These are phyloP conservation scores for Agrocybe praecox DNA, from an alignment of 768 basidiomycete species.

Conservation along the genomic window DNA sequence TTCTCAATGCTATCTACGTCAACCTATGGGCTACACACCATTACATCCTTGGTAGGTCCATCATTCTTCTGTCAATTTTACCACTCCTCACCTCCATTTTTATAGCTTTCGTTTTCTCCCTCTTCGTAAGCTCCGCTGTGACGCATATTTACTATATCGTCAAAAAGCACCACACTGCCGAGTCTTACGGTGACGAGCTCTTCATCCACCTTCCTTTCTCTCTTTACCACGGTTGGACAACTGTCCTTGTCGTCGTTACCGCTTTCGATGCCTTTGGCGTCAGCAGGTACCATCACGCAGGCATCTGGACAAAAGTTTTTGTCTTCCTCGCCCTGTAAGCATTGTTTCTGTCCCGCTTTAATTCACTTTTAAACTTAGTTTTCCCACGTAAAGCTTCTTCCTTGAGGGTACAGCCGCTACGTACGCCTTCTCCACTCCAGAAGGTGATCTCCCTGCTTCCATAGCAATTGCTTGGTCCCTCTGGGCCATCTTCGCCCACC, in stretches of 20 bases:
- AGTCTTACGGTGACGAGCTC: constrained; percentile 73
- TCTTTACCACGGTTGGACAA: constrained; percentile 93
- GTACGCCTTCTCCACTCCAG: constrained; percentile 88
- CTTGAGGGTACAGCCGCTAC: constrained; percentile 90
- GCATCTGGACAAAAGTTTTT: constrained; percentile 92
- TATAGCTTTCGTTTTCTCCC: constrained; percentile 82
- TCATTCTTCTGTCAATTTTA: neutral
- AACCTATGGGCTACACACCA: constrained; percentile 81
- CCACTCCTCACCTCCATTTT: constrained; percentile 9
- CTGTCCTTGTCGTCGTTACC: constrained; percentile 78
- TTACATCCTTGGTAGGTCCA: constrained; percentile 62
- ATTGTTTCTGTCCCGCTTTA: constrained; percentile 4
- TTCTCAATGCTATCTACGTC: constrained; percentile 90
- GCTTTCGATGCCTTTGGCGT: constrained; percentile 91
- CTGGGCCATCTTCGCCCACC: constrained; percentile 87
- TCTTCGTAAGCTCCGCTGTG: constrained; percentile 80
- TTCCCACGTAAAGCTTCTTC: constrained; percentile 67
- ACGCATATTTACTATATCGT: constrained; percentile 93
- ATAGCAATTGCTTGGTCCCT: constrained; percentile 93
- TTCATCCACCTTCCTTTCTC: constrained; percentile 97
- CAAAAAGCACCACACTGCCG: constrained; percentile 79
- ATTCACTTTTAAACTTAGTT: constrained; percentile 3
- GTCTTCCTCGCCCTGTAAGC: constrained; percentile 89
- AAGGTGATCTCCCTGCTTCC: constrained; percentile 92
- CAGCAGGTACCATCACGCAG: constrained; percentile 67